Conservation (phyloP, 2,329 filamentous ascomycete species). For the Verticillium zaregamsianum region DNA sequence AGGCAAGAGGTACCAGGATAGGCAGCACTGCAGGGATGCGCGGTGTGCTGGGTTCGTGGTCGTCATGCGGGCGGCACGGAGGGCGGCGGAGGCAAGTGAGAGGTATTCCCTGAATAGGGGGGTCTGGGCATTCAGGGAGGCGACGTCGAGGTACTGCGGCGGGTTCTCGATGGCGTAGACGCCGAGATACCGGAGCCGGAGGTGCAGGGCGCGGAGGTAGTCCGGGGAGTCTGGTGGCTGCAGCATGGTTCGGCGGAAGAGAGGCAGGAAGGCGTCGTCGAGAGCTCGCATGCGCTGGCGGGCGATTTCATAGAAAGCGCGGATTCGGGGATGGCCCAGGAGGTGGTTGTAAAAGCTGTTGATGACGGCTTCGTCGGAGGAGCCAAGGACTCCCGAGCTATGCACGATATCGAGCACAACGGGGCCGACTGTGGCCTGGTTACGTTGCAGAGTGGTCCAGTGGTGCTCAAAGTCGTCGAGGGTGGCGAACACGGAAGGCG, state of each 20-base stretch:
- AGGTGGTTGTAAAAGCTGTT: slow-evolving; percentile 11
- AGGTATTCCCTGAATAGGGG: slow-evolving; percentile 27
- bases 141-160: slow-evolving; percentile 17
- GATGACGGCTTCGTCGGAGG: slow-evolving; percentile 9
- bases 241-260: slow-evolving; percentile 25
- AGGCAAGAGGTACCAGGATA: slow-evolving; percentile 19
- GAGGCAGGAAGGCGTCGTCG: slow-evolving; percentile 24
- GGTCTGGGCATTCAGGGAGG: slow-evolving; percentile 16
- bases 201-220: slow-evolving; percentile 26
- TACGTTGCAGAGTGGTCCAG: slow-evolving; percentile 11
- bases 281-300: slow-evolving; percentile 12
- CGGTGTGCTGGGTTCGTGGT: slow-evolving; percentile 17
- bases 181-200: slow-evolving; percentile 24
- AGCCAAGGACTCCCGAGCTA: slow-evolving; percentile 5
- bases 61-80: slow-evolving; percentile 12
- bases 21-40: slow-evolving; percentile 22
- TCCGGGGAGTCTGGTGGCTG: slow-evolving; percentile 18
- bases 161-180: slow-evolving; percentile 23
- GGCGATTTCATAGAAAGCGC: slow-evolving; percentile 11
- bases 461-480: slow-evolving; percentile 20
- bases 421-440: slow-evolving; percentile 11
- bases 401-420: slow-evolving; percentile 16
- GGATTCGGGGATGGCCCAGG: slow-evolving; percentile 13
- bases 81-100: slow-evolving; percentile 22
- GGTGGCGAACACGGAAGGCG: slow-evolving; percentile 15